phyloP scores from a whole-genome alignment of 2,329 filamentous ascomycete species.

The Paracoccidioides lutzii region DNA sequence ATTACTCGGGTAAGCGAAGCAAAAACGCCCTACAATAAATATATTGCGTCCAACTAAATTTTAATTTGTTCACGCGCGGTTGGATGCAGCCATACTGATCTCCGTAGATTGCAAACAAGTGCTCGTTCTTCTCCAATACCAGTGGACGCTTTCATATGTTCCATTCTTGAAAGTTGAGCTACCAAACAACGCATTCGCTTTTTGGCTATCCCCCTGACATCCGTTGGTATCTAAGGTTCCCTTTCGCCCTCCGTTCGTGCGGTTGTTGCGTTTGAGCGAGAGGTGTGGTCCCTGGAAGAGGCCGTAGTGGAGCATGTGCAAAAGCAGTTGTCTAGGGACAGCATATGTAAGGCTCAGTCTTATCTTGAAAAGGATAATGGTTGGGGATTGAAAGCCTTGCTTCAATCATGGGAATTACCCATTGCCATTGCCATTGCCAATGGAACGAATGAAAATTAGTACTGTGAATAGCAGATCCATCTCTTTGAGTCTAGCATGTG shows the following conservation, averaged over 20 bases:
- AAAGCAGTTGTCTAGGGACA: not conserved
- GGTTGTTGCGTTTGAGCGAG: not conserved
- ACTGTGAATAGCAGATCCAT: not conserved
- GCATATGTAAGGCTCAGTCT: not conserved
- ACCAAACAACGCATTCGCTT: constrained; percentile 35
- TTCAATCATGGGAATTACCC: not conserved
- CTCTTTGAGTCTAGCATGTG: not conserved
- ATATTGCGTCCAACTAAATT: constrained; percentile 44
- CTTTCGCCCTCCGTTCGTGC: constrained; percentile 1
- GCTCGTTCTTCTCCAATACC: constrained; percentile 18
- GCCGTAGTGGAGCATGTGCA: not conserved
- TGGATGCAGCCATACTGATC: constrained; percentile 21
- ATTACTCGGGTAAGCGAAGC: constrained; percentile 45
- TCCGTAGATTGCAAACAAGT: not conserved
- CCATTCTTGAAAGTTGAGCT: constrained; percentile 14
- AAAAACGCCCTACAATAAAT: constrained; percentile 49
- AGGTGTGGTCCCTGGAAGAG: not conserved
- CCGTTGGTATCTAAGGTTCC: constrained; percentile 17
- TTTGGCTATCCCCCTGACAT: constrained; percentile 35
- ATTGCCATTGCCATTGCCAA: not conserved
- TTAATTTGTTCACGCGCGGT: constrained; percentile 30
- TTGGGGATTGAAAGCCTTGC: not conserved
- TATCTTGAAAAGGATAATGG: not conserved
- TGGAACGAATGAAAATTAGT: not conserved
- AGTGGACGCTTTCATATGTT: constrained; percentile 13